Evolutionary conservation across 2,329 filamentous ascomycete genomes (phyloP).

Genomic region (Penicillium sp.): DNA sequence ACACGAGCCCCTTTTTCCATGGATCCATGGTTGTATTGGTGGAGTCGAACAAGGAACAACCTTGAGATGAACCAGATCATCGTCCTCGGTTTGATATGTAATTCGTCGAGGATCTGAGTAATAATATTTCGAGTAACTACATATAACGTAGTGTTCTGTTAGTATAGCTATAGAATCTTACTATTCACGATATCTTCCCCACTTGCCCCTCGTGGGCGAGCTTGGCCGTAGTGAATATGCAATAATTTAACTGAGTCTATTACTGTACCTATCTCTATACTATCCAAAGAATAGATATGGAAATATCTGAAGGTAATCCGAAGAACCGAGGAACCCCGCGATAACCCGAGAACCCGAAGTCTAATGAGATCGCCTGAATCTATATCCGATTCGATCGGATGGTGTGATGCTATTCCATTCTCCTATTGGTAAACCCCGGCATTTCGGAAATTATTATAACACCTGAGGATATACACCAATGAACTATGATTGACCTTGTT

Average conservation of each 20-base stretch:
- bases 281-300: too few relatives aligned
- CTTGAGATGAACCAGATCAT: too few relatives aligned
- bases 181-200: too few relatives aligned
- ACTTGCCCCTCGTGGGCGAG: too few relatives aligned
- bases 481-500: conserved; percentile 52
- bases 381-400: not conserved
- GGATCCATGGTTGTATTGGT: conserved; percentile 3
- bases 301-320: too few relatives aligned
- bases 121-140: too few relatives aligned
- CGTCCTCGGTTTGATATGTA: too few relatives aligned
- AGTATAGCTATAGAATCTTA: too few relatives aligned
- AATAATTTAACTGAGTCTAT: too few relatives aligned
- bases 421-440: not conserved
- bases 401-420: not conserved
- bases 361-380: not conserved
- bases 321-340: too few relatives aligned
- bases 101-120: too few relatives aligned
- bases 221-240: not conserved
- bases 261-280: not conserved
- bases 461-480: not conserved
- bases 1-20: not conserved
- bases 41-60: conserved; percentile 2
- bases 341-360: not conserved
- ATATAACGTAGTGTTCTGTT: too few relatives aligned
- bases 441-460: not conserved